Conservation (phyloP, 1,139 yeast genomes). For the Meyerozyma athensensis region DNA sequence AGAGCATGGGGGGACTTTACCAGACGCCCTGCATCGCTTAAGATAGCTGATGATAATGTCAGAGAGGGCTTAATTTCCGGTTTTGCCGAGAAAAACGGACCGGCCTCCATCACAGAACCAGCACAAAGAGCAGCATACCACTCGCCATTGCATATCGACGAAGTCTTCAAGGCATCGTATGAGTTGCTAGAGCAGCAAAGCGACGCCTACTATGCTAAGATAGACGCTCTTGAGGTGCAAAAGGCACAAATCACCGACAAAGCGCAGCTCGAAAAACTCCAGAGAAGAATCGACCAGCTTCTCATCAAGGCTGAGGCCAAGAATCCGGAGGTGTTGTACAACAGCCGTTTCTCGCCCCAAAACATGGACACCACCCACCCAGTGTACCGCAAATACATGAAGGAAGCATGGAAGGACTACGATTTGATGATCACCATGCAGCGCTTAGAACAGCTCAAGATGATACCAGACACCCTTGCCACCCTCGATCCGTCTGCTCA, state of each 20-base stretch:
- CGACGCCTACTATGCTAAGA: slow-evolving; percentile 18
- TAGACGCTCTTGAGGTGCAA: slow-evolving; percentile 13
- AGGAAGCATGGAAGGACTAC: slow-evolving; percentile 67
- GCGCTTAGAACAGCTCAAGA: slow-evolving; percentile 77
- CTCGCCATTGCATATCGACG: slow-evolving; percentile 66
- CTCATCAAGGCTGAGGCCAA: slow-evolving; percentile 49
- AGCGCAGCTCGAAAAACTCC: slow-evolving; percentile 7
- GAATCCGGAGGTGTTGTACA: slow-evolving; percentile 83
- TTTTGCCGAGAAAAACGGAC: slow-evolving; percentile 27
- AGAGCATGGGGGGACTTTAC: slow-evolving; percentile 49
- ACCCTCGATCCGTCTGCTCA: slow-evolving; percentile 81
- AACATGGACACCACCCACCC: slow-evolving; percentile 68
- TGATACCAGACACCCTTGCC: slow-evolving; percentile 92
- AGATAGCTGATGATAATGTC: slow-evolving; percentile 25
- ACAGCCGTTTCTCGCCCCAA: slow-evolving; percentile 41
- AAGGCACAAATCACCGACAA: slow-evolving; percentile 7
- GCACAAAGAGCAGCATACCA: slow-evolving; percentile 38
- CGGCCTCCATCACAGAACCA: slow-evolving; percentile 21
- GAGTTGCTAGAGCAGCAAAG: slow-evolving; percentile 51
- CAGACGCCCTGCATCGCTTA: slow-evolving; percentile 37
- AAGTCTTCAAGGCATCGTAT: slow-evolving; percentile 68
- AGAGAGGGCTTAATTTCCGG: slow-evolving; percentile 33
- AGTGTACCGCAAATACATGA: slow-evolving; percentile 66
- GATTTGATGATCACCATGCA: slow-evolving; percentile 77
- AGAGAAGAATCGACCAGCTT: slow-evolving; percentile 19